These are phyloP conservation scores for Aspergillus ochraceoroseus DNA, from an alignment of 2,329 filamentous ascomycete genomes.

Conservation along the genomic window DNA sequence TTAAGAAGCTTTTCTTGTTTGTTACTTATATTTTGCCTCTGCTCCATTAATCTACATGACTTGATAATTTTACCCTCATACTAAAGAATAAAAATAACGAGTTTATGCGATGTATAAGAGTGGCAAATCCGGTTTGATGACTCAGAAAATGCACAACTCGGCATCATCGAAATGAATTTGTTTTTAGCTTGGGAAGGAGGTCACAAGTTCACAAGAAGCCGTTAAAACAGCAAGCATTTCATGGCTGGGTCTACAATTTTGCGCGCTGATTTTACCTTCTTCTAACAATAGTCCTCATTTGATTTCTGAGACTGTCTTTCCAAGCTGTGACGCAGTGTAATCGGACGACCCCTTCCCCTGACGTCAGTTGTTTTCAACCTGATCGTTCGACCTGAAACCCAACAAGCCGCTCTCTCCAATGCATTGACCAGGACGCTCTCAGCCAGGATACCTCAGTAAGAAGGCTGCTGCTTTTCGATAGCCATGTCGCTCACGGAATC, in stretches of 20 bases:
- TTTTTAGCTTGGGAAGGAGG: constrained; percentile 4
- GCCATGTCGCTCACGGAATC: constrained; percentile 33
- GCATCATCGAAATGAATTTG: constrained; percentile 11
- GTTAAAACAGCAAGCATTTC: not conserved
- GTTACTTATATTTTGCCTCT: too few relatives aligned
- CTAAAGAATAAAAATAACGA: too few relatives aligned
- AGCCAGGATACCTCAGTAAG: not conserved
- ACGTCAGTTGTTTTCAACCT: constrained; percentile 26
- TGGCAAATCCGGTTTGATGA: too few relatives aligned
- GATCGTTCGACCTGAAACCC: constrained; percentile 9
- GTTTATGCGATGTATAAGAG: too few relatives aligned
- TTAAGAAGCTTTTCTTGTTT: not conserved
- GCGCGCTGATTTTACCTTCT: constrained; percentile 1
- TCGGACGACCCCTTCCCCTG: constrained; percentile 17
- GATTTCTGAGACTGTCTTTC: not conserved
- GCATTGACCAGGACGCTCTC: constrained; percentile 12
- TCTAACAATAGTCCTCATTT: not conserved
- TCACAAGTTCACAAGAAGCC: not conserved
- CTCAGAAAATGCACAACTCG: constrained; percentile 15
- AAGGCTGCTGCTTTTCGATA: constrained; percentile 5
- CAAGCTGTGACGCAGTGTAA: constrained; percentile 4
- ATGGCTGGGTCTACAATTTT: not conserved
- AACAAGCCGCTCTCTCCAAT: constrained; percentile 14
- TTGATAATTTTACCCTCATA: too few relatives aligned
- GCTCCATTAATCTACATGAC: too few relatives aligned